Percentiles rank a stretch among this genome's conserved stretches.
Conservation (phyloP, 208 protist species). For the Leishmania turanica region DNA sequence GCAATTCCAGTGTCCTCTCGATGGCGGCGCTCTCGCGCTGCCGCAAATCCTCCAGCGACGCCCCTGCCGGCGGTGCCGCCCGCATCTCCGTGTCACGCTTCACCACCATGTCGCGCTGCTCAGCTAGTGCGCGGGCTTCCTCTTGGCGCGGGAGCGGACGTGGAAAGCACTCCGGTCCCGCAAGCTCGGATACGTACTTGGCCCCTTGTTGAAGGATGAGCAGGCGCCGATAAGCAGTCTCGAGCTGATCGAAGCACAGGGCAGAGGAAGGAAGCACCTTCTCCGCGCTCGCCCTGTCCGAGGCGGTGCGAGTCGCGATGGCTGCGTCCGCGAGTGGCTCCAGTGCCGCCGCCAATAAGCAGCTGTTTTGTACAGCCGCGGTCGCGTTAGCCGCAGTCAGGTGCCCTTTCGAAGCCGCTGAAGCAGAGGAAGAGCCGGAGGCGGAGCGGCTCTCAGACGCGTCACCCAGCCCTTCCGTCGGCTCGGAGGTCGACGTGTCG, state of each 20-base stretch:
- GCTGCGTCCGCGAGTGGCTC: background rate
- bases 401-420: background rate
- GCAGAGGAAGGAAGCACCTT: conserved; percentile 4
- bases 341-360: background rate
- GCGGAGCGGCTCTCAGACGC: background rate
- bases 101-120: conserved; percentile 44
- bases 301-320: background rate
- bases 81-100: conserved; percentile 44
- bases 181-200: conserved; percentile 21
- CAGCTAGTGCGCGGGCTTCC: conserved; percentile 27
- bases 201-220: conserved; percentile 25
- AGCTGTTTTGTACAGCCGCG: conserved; percentile 3
- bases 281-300: background rate
- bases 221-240: conserved; percentile 31
- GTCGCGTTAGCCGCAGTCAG: background rate
- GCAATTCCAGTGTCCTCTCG: conserved; percentile 19
- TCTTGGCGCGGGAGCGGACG: conserved; percentile 50
- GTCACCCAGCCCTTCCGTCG: conserved; percentile 6
- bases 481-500: conserved; percentile 24
- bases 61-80: conserved; percentile 18
- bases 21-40: conserved; percentile 22
- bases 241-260: conserved; percentile 33
- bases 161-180: conserved; percentile 25
- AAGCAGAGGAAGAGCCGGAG: conserved; percentile 4
- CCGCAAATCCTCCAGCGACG: conserved; percentile 38